Percentiles rank a stretch among this genome's conserved stretches.
Conservation (phyloP, 192 early-diverging fungal genomes). For the Rhizophagus clarus region DNA sequence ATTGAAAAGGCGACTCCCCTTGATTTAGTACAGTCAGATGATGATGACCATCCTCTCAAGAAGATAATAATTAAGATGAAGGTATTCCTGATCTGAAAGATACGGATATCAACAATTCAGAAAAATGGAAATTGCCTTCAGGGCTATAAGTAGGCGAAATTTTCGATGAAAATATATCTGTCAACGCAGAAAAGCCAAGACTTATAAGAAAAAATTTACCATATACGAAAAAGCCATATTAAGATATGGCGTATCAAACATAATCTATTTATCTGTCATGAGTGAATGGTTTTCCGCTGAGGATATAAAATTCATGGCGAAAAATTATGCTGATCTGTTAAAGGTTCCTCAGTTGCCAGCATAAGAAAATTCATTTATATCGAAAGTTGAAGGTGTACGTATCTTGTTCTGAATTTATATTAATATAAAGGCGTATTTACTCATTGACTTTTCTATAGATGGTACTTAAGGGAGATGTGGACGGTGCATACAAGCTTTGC, state of each 20-base stretch:
- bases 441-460: constrained; percentile 32
- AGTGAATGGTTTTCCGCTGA: constrained; percentile 27
- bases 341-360: constrained; percentile 11
- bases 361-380: constrained; percentile 23
- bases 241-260: constrained; percentile 28
- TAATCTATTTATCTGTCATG: constrained; percentile 34
- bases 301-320: constrained; percentile 34
- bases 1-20: background rate
- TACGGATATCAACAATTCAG: background rate
- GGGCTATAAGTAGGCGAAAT: constrained; percentile 25
- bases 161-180: constrained; percentile 19
- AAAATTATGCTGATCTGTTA: constrained; percentile 22
- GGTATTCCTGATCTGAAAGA: constrained; percentile 15
- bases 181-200: constrained; percentile 18
- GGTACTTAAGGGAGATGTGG: background rate
- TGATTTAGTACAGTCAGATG: background rate
- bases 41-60: background rate
- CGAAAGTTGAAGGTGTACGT: constrained; percentile 18
- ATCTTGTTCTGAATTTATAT: constrained; percentile 15
- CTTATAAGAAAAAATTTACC: constrained; percentile 24
- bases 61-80: constrained; percentile 22
- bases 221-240: constrained; percentile 27
- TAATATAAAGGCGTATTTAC: constrained; percentile 2
- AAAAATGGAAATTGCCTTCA: constrained; percentile 31
- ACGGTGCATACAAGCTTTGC: constrained; percentile 19